Percentiles rank a stretch among this genome's conserved stretches.
phyloP scores from a whole-genome alignment of 257 asterid genomes.

The Nicotiana tabacum region DNA sequence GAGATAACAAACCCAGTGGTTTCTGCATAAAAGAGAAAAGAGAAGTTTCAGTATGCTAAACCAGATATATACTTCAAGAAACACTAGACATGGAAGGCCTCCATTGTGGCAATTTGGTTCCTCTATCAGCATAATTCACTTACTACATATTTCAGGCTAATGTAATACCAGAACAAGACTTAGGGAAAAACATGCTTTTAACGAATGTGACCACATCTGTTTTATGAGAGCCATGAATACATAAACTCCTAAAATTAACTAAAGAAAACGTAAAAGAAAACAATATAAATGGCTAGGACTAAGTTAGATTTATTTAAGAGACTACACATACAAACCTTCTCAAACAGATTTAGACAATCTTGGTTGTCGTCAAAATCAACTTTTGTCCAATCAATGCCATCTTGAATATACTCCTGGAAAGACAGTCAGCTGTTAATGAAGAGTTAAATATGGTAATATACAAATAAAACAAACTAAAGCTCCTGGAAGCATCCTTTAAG shows the following conservation, averaged over 20 bases:
- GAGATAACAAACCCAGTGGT: constrained; percentile 82
- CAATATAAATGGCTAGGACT: not conserved
- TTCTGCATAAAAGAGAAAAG: constrained; percentile 53
- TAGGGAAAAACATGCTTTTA: not conserved
- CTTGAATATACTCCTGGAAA: constrained; percentile 88
- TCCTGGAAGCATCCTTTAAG: constrained; percentile 3
- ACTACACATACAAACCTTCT: constrained; percentile 49
- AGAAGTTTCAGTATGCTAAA: not conserved
- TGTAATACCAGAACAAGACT: constrained; percentile 1
- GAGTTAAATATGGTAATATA: not conserved
- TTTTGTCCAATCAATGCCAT: constrained; percentile 98
- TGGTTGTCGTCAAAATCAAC: constrained; percentile 98
- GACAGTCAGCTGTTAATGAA: constrained; percentile 12
- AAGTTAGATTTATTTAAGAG: constrained; percentile 15
- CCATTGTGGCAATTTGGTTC: not conserved
- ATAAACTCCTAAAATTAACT: not conserved
- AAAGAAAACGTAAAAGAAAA: not conserved
- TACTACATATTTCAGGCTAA: not conserved
- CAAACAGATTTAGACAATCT: constrained; percentile 91
- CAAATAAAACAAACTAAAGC: constrained; percentile 14
- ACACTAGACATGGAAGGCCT: not conserved
- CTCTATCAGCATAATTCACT: not conserved
- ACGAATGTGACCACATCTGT: not conserved
- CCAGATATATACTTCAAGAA: not conserved
- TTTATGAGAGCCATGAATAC: not conserved